These are phyloP conservation scores for Cladophialophora carrionii DNA, from an alignment of 2,329 filamentous ascomycete species.

Conservation along the genomic window DNA sequence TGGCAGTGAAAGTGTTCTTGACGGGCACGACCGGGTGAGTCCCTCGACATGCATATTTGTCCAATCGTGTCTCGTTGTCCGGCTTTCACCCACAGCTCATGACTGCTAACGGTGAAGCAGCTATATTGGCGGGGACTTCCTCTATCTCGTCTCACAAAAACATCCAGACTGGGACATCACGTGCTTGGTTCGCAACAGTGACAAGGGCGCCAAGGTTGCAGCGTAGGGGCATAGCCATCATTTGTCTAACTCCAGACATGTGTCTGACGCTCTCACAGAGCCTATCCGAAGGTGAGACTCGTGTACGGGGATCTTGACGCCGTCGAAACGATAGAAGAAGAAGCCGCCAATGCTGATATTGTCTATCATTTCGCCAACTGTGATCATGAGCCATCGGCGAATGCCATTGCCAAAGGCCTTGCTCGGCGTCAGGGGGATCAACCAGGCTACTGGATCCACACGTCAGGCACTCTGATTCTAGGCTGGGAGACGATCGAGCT, in stretches of 20 bases:
- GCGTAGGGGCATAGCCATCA: slow-evolving; percentile 29
- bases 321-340: slow-evolving; percentile 46
- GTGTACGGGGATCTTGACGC: slow-evolving; percentile 51
- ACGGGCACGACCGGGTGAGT: slow-evolving; percentile 13
- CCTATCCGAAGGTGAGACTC: slow-evolving; percentile 49
- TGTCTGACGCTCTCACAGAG: slow-evolving; percentile 8
- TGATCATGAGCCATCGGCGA: slow-evolving; percentile 49
- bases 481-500: slow-evolving; percentile 48
- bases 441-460: slow-evolving; percentile 51
- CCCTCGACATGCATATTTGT: neutral
- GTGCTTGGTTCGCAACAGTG: slow-evolving; percentile 50
- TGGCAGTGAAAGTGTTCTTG: slow-evolving; percentile 24
- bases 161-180: slow-evolving; percentile 55
- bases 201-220: slow-evolving; percentile 48
- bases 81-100: neutral
- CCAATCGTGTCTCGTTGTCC: neutral
- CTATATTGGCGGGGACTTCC: slow-evolving; percentile 58
- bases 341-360: slow-evolving; percentile 53
- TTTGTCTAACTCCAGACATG: neutral
- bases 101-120: slow-evolving; percentile 33
- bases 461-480: slow-evolving; percentile 51
- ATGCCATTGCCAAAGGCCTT: slow-evolving; percentile 49
- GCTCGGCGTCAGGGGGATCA: slow-evolving; percentile 36
- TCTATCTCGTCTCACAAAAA: slow-evolving; percentile 51
- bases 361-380: slow-evolving; percentile 48